Evolutionary conservation across 441 rosid genomes (phyloP).

Genomic region (Isatis lusitanica): DNA sequence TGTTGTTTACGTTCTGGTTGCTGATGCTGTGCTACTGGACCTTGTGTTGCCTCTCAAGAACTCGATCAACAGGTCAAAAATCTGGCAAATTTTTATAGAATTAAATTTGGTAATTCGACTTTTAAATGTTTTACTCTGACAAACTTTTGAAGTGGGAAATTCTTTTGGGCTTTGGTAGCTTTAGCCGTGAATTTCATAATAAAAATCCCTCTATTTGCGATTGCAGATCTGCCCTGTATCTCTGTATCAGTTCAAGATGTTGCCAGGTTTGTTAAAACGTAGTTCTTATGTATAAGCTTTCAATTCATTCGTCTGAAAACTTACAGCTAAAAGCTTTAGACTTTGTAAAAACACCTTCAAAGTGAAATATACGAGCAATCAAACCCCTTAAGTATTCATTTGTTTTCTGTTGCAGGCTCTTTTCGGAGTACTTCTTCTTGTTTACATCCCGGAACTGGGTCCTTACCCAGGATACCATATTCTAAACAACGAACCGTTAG

Average conservation of each 20-base stretch:
- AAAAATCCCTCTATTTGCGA: constrained; percentile 16
- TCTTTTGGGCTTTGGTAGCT: not conserved
- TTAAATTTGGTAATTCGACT: not conserved
- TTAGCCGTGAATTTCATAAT: not conserved
- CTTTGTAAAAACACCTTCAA: not conserved
- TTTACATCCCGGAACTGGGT: constrained; percentile 71
- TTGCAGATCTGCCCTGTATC: constrained; percentile 64
- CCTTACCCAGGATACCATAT: constrained; percentile 63
- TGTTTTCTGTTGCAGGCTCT: constrained; percentile 50
- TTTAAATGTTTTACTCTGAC: not conserved
- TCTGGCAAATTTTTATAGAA: not conserved
- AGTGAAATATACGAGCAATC: not conserved
- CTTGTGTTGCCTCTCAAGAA: constrained; percentile 58
- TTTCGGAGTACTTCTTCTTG: constrained; percentile 70
- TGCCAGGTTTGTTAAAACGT: constrained; percentile 66
- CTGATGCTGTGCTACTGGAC: constrained; percentile 81
- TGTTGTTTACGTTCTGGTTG: constrained; percentile 74
- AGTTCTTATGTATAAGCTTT: not conserved
- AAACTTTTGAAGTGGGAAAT: not conserved
- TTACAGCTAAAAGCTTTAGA: not conserved
- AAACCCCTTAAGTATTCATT: not conserved
- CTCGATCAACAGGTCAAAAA: constrained; percentile 56
- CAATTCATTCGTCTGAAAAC: constrained; percentile 9
- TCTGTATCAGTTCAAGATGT: constrained; percentile 56
- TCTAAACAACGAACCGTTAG: constrained; percentile 52